phyloP scores from a whole-genome alignment of 305 asterid genomes.

The Fraxinus greggii region DNA sequence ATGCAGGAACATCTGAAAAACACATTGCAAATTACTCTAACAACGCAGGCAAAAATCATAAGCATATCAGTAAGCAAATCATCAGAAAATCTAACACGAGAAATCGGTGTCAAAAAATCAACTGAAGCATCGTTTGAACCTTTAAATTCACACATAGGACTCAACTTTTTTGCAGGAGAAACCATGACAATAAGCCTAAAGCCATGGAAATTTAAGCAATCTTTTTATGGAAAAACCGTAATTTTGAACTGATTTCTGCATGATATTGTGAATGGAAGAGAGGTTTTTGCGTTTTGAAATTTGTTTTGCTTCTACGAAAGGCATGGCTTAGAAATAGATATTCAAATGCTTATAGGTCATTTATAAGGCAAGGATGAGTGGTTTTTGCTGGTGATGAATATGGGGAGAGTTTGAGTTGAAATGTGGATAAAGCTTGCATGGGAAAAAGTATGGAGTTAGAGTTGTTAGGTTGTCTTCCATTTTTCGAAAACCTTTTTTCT shows the following conservation, averaged over 20 bases:
- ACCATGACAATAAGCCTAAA: constrained; percentile 47
- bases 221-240: constrained; percentile 55
- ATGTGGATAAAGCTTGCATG: constrained; percentile 46
- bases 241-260: constrained; percentile 71
- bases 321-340: constrained; percentile 84
- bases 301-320: constrained; percentile 54
- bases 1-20: constrained; percentile 59
- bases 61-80: constrained; percentile 70
- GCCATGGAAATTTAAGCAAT: constrained; percentile 89
- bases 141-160: constrained; percentile 42
- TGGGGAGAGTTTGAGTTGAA: constrained; percentile 75
- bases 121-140: constrained; percentile 72
- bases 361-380: constrained; percentile 72
- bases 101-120: constrained; percentile 56
- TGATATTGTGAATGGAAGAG: constrained; percentile 64
- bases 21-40: constrained; percentile 71
- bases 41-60: constrained; percentile 51
- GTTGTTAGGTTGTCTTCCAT: no score
- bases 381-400: constrained; percentile 82
- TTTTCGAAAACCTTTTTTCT: no score
- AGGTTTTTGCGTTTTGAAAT: constrained; percentile 75
- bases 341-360: constrained; percentile 56
- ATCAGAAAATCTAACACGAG: constrained; percentile 55
- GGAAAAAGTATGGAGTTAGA: constrained; percentile 78
- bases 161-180: constrained; percentile 61